Evolutionary conservation across 2,329 filamentous ascomycete genomes (phyloP), one percentile per base, ranked within the genome.

Genomic region (Diplodia sapinea): DNA sequence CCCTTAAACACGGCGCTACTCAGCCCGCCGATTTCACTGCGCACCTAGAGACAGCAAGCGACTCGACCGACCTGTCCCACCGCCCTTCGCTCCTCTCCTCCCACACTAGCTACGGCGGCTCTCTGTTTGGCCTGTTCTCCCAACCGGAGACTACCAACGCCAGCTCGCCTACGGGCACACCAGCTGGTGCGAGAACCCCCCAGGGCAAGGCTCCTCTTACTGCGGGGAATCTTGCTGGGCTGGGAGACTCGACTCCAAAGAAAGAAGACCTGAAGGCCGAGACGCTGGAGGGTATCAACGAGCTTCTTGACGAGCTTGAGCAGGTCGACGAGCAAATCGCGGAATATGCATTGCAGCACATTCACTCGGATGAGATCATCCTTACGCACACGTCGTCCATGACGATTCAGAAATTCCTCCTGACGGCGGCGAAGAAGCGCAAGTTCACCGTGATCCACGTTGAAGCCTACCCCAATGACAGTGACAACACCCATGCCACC

Each of bases 311-410:
- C 75, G 95, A 99, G 80, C 89, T 99, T 67, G 90, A 91, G 71
- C 91, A 94, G 76, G 93, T 93, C 8, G 95, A 97, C 76, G 93
- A 96, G 75, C 93, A 97, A 79, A 96, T 99, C 73, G 92, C 94
- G 1, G 88, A 89, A 26, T 91, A 93, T 71, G 92, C 94, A 2
- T 90, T 96, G 70, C 92, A 96, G 57, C 92, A 97, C 78, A 96
- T 99, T 71, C 92, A 96, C 76, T 91, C 92, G 1, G 93, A 94
- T 75, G 94, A 99, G 79, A 91, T 94, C 73, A 92, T 99, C 70
- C 87, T 99, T 70, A 94, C 94, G 9, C 90, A 97, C 77, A 91
- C 92, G 54, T 93, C 93, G 1, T 94, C 93, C 0, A 86, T 88
- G 40, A 96, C 92, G 0, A 92, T 97, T 7, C 93, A 97, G 77